Evolutionary conservation across 257 asterid species (phyloP).

Genomic region (Capsicum rhomboideum): DNA sequence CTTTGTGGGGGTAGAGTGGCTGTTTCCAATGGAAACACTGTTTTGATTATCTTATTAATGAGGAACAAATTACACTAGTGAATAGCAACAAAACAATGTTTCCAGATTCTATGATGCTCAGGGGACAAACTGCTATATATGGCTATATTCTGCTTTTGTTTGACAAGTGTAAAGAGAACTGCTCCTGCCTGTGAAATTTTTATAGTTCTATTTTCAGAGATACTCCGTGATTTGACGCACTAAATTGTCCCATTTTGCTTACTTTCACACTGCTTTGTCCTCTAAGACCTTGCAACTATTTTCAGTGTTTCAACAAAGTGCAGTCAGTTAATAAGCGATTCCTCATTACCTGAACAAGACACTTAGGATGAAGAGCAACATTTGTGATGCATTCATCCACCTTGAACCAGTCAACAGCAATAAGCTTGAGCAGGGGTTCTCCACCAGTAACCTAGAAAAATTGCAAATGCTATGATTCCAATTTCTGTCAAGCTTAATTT

Average conservation of each 20-base stretch:
- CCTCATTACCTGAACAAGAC: conserved; percentile 72
- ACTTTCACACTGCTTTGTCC: neutral
- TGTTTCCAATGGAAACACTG: no score
- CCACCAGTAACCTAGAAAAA: conserved; percentile 76
- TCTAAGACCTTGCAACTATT: neutral
- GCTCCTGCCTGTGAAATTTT: neutral
- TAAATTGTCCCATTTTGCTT: neutral
- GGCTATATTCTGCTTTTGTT: neutral
- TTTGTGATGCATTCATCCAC: conserved; percentile 51
- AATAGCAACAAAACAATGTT: neutral
- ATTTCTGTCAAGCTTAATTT: neutral
- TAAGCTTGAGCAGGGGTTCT: conserved; percentile 86
- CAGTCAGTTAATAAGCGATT: neutral
- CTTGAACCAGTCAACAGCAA: conserved; percentile 98
- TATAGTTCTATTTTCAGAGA: neutral
- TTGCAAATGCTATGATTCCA: conserved; percentile 6
- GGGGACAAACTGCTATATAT: neutral
- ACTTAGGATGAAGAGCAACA: conserved; percentile 78
- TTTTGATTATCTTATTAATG: neutral
- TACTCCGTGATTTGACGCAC: neutral
- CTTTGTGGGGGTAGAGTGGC: no score
- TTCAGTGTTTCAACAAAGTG: neutral
- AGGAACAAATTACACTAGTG: neutral
- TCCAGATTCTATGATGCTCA: neutral
- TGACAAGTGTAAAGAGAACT: neutral